A percentile compares a stretch with the other conserved stretches of the same genome.
Conservation (phyloP, 345 rosid species). For the Euphorbia peplus region DNA sequence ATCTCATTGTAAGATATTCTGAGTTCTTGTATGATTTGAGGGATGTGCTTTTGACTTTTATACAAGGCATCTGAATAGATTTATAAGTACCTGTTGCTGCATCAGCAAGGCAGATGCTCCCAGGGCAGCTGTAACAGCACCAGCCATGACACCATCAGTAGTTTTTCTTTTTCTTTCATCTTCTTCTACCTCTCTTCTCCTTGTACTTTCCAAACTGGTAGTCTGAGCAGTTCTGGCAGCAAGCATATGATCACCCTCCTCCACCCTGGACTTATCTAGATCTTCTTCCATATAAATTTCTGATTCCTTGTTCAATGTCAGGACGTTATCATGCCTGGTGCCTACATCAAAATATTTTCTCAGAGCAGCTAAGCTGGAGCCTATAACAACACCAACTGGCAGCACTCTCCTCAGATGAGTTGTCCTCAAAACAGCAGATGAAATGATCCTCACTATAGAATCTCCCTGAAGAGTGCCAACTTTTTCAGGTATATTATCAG, state of each 20-base stretch:
- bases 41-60: neutral
- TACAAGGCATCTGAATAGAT: constrained; percentile 9
- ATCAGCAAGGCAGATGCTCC: constrained; percentile 86
- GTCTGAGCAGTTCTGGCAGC: constrained; percentile 21
- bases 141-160: constrained; percentile 59
- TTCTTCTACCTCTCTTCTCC: constrained; percentile 28
- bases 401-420: constrained; percentile 59
- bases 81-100: constrained; percentile 54
- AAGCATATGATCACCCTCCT: constrained; percentile 23
- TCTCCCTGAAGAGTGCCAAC: constrained; percentile 59
- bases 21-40: neutral
- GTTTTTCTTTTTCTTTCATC: constrained; percentile 29
- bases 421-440: constrained; percentile 66
- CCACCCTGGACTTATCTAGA: constrained; percentile 10
- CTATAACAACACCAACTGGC: constrained; percentile 79
- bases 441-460: constrained; percentile 53
- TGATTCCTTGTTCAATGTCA: constrained; percentile 23
- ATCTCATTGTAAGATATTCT: neutral
- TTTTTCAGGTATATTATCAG: constrained; percentile 36
- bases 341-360: constrained; percentile 61
- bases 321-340: constrained; percentile 31
- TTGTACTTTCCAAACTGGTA: constrained; percentile 19
- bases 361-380: constrained; percentile 88
- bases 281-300: constrained; percentile 20
- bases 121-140: constrained; percentile 86